Conservation (phyloP, 768 basidiomycete species). For the Lactifluus pinguis region DNA sequence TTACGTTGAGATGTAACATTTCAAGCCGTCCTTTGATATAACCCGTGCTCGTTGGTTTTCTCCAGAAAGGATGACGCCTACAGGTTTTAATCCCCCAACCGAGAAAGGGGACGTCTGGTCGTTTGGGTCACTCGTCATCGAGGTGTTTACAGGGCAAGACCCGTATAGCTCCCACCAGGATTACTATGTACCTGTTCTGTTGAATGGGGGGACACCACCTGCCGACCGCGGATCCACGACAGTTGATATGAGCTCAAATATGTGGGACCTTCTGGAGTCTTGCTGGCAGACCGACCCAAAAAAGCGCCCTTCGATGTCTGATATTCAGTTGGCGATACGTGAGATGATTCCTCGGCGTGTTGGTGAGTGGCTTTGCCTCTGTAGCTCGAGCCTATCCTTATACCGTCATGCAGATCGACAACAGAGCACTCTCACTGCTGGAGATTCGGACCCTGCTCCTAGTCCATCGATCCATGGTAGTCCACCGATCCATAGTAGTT, state of each 20-base stretch:
- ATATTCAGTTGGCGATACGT: background rate
- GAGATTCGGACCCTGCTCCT: no score
- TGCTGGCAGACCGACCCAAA: constrained; percentile 4
- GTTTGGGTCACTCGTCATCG: constrained; percentile 10
- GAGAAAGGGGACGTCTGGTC: constrained; percentile 10
- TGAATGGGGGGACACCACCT: background rate
- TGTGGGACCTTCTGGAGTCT: constrained; percentile 14
- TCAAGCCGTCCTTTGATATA: constrained; percentile 22
- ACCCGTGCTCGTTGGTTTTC: constrained; percentile 8
- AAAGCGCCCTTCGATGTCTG: constrained; percentile 1
- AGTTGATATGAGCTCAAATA: constrained; percentile 1
- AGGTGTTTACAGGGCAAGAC: constrained; percentile 6
- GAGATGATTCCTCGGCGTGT: background rate
- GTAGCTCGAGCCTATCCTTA: no score
- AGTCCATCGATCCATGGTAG: no score
- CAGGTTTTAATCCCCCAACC: background rate
- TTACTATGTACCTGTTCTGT: background rate
- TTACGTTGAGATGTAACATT: constrained; percentile 1
- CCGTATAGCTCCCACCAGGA: constrained; percentile 1
- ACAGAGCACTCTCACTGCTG: no score
- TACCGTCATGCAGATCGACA: no score
- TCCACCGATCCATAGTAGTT: no score
- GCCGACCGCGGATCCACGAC: background rate
- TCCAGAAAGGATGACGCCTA: constrained; percentile 7
- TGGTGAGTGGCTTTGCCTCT: no score